Conservation (phyloP, 179 eudicot species). For the Spinacia oleracea region DNA sequence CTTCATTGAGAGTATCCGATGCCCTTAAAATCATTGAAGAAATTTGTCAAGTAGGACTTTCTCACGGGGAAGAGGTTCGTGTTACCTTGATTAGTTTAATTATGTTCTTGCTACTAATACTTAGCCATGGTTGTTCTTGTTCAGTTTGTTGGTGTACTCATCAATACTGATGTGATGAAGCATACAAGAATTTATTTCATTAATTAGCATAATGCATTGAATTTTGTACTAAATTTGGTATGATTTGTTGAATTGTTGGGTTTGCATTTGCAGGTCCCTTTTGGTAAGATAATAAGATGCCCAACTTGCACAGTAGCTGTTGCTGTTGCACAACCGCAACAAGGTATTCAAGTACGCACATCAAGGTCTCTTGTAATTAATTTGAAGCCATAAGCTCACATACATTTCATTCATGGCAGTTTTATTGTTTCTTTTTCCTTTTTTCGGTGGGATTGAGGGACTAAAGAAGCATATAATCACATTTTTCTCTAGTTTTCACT, state of each 20-base stretch:
- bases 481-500: neutral
- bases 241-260: neutral
- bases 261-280: slow-evolving; percentile 66
- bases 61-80: slow-evolving; percentile 83
- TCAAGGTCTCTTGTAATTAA: slow-evolving; percentile 34
- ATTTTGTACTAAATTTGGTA: slow-evolving; percentile 12
- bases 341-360: slow-evolving; percentile 92
- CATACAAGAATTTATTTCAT: slow-evolving; percentile 5
- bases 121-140: neutral
- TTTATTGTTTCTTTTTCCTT: neutral
- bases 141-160: neutral
- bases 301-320: slow-evolving; percentile 84
- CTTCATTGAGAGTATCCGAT: slow-evolving; percentile 79
- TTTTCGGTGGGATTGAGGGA: neutral
- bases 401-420: neutral
- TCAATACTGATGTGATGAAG: neutral
- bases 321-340: slow-evolving; percentile 94
- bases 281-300: slow-evolving; percentile 87
- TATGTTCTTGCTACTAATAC: neutral
- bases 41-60: slow-evolving; percentile 77
- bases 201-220: neutral
- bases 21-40: slow-evolving; percentile 66
- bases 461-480: neutral
- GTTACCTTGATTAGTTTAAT: slow-evolving; percentile 2
- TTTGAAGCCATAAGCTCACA: neutral